Conservation (phyloP, 2,329 filamentous ascomycete genomes). For the Cordyceps sp. region DNA sequence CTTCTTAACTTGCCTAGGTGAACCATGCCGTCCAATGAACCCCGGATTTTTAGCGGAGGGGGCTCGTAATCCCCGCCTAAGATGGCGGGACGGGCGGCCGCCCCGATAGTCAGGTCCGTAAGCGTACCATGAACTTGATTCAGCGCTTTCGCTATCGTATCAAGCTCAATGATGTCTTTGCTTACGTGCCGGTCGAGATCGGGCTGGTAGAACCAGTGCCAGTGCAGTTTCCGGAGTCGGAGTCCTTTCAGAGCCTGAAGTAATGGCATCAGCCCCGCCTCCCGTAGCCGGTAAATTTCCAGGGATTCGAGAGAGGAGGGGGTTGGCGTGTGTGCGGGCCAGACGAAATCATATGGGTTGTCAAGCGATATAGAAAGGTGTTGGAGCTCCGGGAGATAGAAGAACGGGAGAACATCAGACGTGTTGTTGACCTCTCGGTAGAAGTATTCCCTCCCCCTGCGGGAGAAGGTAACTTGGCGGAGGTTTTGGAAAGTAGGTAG, state of each 20-base stretch:
- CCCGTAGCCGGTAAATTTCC: slow-evolving; percentile 3
- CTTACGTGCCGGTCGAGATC: slow-evolving; percentile 1
- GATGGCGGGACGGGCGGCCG: neutral
- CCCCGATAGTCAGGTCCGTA: neutral
- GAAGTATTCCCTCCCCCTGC: neutral
- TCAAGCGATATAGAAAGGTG: slow-evolving; percentile 2
- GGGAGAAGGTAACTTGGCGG: neutral
- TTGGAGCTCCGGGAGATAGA: slow-evolving; percentile 3
- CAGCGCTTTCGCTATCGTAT: slow-evolving; percentile 1
- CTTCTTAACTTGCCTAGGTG: neutral
- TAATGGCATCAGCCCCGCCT: slow-evolving; percentile 2
- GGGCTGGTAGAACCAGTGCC: slow-evolving; percentile 3
- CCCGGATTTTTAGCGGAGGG: neutral
- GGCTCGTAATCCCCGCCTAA: neutral
- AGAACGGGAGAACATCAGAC: neutral
- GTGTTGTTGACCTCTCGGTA: slow-evolving; percentile 1
- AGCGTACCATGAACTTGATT: neutral
- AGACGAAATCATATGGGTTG: slow-evolving; percentile 3
- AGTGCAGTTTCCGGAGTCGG: slow-evolving; percentile 1
- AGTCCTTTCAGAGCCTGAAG: neutral
- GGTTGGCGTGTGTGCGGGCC: slow-evolving; percentile 1
- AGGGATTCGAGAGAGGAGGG: neutral
- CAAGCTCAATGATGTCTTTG: slow-evolving; percentile 1
- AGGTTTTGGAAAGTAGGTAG: slow-evolving; percentile 1
- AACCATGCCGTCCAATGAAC: neutral